Percentiles rank a stretch among this genome's conserved stretches.
phyloP scores from a whole-genome alignment of 2,329 filamentous ascomycete species.

The Trichophyton verrucosum region DNA sequence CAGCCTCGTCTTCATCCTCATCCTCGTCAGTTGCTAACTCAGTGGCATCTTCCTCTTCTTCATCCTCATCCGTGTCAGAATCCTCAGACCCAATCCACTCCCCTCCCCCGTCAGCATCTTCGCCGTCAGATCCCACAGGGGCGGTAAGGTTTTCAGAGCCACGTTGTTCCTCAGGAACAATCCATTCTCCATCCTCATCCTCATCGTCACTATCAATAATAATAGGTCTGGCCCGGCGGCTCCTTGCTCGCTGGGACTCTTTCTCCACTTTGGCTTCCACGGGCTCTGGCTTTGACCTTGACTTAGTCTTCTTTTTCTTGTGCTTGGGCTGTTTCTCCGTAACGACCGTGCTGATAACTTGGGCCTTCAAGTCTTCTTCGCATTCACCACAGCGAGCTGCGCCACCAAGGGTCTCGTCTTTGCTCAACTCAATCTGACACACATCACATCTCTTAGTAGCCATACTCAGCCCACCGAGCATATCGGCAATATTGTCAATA shows the following conservation, averaged over 20 bases:
- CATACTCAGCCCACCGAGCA: constrained; percentile 75
- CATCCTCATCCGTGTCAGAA: constrained; percentile 38
- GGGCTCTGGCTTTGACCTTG: constrained; percentile 24
- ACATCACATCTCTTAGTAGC: constrained; percentile 68
- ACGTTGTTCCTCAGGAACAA: constrained; percentile 58
- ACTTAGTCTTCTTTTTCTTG: constrained; percentile 24
- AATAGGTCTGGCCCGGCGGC: constrained; percentile 31
- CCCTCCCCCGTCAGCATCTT: constrained; percentile 76
- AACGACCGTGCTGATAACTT: constrained; percentile 29
- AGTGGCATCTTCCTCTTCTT: constrained; percentile 20
- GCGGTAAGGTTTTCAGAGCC: constrained; percentile 52
- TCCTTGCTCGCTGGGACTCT: constrained; percentile 17
- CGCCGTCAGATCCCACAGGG: constrained; percentile 74
- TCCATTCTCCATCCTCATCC: constrained; percentile 62
- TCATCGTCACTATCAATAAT: constrained; percentile 46
- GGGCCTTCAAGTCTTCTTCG: constrained; percentile 56
- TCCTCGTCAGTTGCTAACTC: constrained; percentile 24
- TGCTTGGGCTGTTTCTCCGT: constrained; percentile 35
- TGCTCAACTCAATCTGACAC: constrained; percentile 57
- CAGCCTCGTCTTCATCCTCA: constrained; percentile 27
- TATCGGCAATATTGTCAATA: constrained; percentile 69
- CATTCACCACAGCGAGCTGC: constrained; percentile 60
- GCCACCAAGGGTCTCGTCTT: constrained; percentile 42
- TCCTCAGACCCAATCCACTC: constrained; percentile 65
- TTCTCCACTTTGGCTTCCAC: constrained; percentile 21